Evolutionary conservation across 257 asterid species (phyloP), one percentile per base, ranked within the genome.

Genomic region (Fraxinus quadrangulata): DNA sequence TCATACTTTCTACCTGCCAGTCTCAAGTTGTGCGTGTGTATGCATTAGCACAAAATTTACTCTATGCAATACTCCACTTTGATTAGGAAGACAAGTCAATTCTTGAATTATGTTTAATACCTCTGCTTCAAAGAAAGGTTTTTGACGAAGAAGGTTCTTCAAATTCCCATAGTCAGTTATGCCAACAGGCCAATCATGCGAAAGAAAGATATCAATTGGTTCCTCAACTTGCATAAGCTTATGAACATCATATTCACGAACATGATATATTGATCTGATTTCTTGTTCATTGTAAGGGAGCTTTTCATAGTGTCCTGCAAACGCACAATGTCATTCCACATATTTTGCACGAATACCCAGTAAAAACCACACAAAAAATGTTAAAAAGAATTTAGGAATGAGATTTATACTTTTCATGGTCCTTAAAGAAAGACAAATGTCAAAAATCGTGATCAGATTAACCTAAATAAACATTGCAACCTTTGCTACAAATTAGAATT

Each of bases 101-200:
- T 42, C 49, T 42, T 40, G 61, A 33, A 3, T 61, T 63, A 34
- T 5, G 30, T 24, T 23, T 9, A n/a, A 71, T 85, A 95, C 99
- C 95, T 95, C 99, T 83, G 82, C 80, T 85, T 87, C 87, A 67
- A 95, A 90, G 78, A 78, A 90, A 23, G 97, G 96, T 37, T 95
- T 95, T 37, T 75, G 80, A 77, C 85, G 89, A 68, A 95, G 81
- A 81, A 95, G 99, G 74, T 73, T 79, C 75, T 82, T 59, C 88
- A 90, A 51, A 79, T 93, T 76, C 77, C 99, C 99, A 56, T 83
- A 80, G 77, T 88, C 89, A 42, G 98, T 90, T 71, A 95, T 90
- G 73, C 97, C 97, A 82, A 86, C 70, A 63, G 99, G 99, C 98
- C 98, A 95, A 85, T 95, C 99, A 88, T 95, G 99, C 59, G 99